phyloP scores from a whole-genome alignment of 2,329 filamentous ascomycete genomes.

The Metarhizium guizhouense region DNA sequence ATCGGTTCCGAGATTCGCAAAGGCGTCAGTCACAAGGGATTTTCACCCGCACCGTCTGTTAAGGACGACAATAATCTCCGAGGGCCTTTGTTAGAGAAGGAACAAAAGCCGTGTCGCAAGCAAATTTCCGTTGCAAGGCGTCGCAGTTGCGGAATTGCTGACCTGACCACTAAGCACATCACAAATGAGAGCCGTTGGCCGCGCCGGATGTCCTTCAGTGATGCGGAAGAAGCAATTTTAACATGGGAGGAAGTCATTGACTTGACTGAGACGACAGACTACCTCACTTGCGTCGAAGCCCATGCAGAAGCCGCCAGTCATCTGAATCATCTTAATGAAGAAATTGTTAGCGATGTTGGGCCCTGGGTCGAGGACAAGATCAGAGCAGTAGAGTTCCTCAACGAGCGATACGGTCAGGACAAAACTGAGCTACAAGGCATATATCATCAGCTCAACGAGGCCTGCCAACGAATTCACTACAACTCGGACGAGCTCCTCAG shows the following conservation, averaged over 20 bases:
- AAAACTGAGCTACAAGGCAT: slow-evolving; percentile 56
- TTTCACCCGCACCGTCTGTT: slow-evolving; percentile 50
- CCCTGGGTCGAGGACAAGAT: slow-evolving; percentile 56
- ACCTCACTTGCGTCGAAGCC: slow-evolving; percentile 19
- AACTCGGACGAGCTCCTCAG: slow-evolving; percentile 59
- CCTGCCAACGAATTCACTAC: slow-evolving; percentile 58
- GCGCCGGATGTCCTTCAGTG: slow-evolving; percentile 65
- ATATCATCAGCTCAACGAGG: slow-evolving; percentile 62
- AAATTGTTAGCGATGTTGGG: slow-evolving; percentile 42
- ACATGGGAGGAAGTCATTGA: slow-evolving; percentile 51
- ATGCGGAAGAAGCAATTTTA: slow-evolving; percentile 66
- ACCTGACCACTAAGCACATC: slow-evolving; percentile 17
- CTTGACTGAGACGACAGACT: slow-evolving; percentile 22
- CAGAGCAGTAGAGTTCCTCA: slow-evolving; percentile 45
- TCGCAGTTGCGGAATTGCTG: slow-evolving; percentile 41
- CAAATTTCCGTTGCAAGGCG: slow-evolving; percentile 51
- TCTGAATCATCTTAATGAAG: slow-evolving; percentile 43
- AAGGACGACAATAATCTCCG: slow-evolving; percentile 52
- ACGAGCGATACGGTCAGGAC: slow-evolving; percentile 53
- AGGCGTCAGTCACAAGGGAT: slow-evolving; percentile 32
- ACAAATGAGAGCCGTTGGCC: slow-evolving; percentile 56
- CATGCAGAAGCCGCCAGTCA: slow-evolving; percentile 45
- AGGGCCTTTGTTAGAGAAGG: slow-evolving; percentile 39
- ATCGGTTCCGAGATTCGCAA: slow-evolving; percentile 33
- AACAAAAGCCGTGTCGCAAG: slow-evolving; percentile 33